These are phyloP conservation scores for Penicillium sp. DNA, from an alignment of 2,329 filamentous ascomycete genomes.

Conservation along the genomic window DNA sequence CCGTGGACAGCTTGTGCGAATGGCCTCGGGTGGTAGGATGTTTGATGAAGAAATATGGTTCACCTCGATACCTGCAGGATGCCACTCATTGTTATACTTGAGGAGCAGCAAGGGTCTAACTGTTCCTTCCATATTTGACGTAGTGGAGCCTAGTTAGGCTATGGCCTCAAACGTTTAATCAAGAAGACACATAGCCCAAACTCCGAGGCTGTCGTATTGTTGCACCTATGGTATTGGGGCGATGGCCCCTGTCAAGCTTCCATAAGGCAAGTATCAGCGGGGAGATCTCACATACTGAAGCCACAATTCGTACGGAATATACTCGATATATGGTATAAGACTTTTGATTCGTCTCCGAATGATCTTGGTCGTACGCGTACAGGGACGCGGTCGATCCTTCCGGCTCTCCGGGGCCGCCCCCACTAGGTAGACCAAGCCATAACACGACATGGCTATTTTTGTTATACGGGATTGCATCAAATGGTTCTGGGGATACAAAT, in stretches of 20 bases:
- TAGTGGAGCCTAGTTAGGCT: background rate
- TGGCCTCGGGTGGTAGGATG: background rate
- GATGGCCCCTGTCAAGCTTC: background rate
- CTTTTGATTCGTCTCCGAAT: background rate
- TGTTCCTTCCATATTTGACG: background rate
- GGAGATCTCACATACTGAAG: background rate
- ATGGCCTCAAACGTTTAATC: background rate
- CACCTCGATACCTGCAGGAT: background rate
- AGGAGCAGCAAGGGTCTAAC: background rate
- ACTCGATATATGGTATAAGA: no score
- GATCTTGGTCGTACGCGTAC: background rate
- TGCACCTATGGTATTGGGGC: background rate
- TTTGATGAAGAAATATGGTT: background rate
- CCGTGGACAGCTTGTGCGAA: background rate
- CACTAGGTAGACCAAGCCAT: background rate
- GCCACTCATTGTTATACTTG: background rate
- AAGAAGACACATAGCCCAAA: background rate
- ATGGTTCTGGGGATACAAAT: background rate
- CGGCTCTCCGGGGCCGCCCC: background rate
- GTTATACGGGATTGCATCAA: background rate
- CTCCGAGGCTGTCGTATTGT: background rate
- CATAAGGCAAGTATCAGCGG: background rate
- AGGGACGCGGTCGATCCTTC: background rate
- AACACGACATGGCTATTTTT: background rate
- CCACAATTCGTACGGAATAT: background rate